Evolutionary conservation across 2,329 filamentous ascomycete genomes (phyloP).

Genomic region (Aspergillus amoenus): DNA sequence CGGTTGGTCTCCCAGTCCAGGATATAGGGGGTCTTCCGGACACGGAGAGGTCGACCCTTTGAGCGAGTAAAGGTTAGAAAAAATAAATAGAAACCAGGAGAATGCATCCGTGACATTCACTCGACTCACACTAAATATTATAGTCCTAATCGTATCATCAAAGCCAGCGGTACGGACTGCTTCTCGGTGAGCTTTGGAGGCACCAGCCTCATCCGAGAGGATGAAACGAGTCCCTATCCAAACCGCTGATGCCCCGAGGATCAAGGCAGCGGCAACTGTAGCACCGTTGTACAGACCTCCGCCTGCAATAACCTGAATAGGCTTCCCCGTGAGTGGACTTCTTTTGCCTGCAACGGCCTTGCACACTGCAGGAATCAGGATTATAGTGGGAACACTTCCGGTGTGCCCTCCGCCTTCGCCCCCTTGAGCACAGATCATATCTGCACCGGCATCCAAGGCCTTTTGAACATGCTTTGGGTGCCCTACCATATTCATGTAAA

Average conservation of each 20-base stretch:
- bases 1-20: conserved; percentile 95
- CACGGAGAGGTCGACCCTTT: conserved; percentile 79
- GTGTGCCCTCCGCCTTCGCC: conserved; percentile 97
- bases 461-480: conserved; percentile 99
- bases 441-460: conserved; percentile 85
- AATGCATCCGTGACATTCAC: conserved; percentile 9
- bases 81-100: too few species aligned
- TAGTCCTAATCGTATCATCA: conserved; percentile 93
- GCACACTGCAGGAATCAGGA: conserved; percentile 91
- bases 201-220: conserved; percentile 88
- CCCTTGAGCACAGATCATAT: conserved; percentile 98
- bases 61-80: conserved; percentile 17
- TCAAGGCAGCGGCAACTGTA: conserved; percentile 82
- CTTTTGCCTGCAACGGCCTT: conserved; percentile 76
- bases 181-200: conserved; percentile 90
- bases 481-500: conserved; percentile 99
- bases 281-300: conserved; percentile 93
- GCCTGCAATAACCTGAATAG: conserved; percentile 88
- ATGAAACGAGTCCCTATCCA: conserved; percentile 98
- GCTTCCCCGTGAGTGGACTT: conserved; percentile 80
- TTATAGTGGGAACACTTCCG: conserved; percentile 84
- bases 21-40: conserved; percentile 92
- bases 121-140: conserved; percentile 77
- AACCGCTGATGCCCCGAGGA: conserved; percentile 87
- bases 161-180: conserved; percentile 87